Percentiles rank a stretch among this genome's conserved stretches.
Evolutionary conservation across 2,329 filamentous ascomycete species (phyloP).

Genomic region (Xylaria hypoxylon): DNA sequence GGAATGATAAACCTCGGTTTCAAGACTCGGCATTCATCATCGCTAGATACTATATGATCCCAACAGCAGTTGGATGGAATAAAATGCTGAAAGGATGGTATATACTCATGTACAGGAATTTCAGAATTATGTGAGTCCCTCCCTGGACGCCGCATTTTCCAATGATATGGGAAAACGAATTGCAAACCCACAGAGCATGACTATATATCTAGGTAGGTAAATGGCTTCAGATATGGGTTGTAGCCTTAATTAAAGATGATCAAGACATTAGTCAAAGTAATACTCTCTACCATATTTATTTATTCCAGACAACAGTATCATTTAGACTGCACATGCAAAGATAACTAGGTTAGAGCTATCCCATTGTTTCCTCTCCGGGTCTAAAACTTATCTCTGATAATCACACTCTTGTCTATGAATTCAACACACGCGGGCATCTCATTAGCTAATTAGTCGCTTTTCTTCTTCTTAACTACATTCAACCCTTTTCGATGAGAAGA

Average conservation of each 20-base stretch:
- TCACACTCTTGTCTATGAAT: neutral
- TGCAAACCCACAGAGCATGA: neutral
- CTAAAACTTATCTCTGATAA: neutral
- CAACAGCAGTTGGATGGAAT: neutral
- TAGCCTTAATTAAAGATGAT: neutral
- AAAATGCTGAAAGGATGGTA: neutral
- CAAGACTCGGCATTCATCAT: neutral
- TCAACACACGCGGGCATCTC: neutral
- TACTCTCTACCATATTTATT: neutral
- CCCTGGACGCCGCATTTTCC: neutral
- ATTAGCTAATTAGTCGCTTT: neutral
- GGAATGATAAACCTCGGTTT: constrained; percentile 4
- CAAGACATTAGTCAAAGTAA: neutral
- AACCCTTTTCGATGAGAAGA: neutral
- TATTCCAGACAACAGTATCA: neutral
- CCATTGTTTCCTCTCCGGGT: neutral
- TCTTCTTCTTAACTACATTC: neutral
- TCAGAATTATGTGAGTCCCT: neutral
- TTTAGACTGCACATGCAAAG: neutral
- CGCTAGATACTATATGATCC: constrained; percentile 2
- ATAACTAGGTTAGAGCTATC: neutral
- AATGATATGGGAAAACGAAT: neutral
- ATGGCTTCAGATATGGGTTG: neutral
- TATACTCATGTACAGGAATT: neutral
- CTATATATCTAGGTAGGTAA: neutral